Conservation (phyloP, 1,139 yeast genomes). For the Spathaspora sp. region DNA sequence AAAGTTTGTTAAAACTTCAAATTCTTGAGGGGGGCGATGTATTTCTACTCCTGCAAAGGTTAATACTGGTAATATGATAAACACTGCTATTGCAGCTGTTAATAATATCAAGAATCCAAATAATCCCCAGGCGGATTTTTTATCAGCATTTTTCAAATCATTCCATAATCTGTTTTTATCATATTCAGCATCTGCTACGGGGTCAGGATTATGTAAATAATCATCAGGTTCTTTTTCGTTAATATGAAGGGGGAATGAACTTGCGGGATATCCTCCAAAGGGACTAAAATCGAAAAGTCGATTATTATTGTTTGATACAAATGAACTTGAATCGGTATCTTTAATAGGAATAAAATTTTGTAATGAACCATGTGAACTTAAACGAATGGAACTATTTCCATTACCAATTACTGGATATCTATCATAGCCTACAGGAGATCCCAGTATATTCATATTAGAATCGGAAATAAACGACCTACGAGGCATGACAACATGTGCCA, state of each 20-base stretch:
- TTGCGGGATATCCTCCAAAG: slow-evolving; percentile 93
- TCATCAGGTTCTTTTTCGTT: slow-evolving; percentile 94
- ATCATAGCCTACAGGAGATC: slow-evolving; percentile 50
- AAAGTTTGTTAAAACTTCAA: slow-evolving; percentile 54
- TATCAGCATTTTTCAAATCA: slow-evolving; percentile 63
- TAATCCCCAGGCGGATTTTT: slow-evolving; percentile 56
- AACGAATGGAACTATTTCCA: not conserved
- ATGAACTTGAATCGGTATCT: slow-evolving; percentile 2
- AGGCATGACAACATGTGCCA: not conserved
- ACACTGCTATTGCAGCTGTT: slow-evolving; percentile 59
- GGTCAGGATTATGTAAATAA: slow-evolving; percentile 90
- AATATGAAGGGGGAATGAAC: slow-evolving; percentile 79
- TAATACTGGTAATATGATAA: slow-evolving; percentile 71
- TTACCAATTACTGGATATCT: slow-evolving; percentile 44
- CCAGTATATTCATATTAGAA: slow-evolving; percentile 16
- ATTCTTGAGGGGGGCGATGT: slow-evolving; percentile 27
- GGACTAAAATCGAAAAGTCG: slow-evolving; percentile 56
- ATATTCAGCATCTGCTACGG: slow-evolving; percentile 79
- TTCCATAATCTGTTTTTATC: slow-evolving; percentile 62
- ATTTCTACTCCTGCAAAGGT: slow-evolving; percentile 67
- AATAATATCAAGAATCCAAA: slow-evolving; percentile 57
- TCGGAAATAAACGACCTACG: not conserved
- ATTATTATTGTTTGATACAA: not conserved
- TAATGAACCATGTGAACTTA: not conserved
- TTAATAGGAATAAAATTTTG: not conserved